Base-by-base conservation (phyloP, 2,329 filamentous ascomycete genomes). In the Exophiala oligosperma region DNA sequence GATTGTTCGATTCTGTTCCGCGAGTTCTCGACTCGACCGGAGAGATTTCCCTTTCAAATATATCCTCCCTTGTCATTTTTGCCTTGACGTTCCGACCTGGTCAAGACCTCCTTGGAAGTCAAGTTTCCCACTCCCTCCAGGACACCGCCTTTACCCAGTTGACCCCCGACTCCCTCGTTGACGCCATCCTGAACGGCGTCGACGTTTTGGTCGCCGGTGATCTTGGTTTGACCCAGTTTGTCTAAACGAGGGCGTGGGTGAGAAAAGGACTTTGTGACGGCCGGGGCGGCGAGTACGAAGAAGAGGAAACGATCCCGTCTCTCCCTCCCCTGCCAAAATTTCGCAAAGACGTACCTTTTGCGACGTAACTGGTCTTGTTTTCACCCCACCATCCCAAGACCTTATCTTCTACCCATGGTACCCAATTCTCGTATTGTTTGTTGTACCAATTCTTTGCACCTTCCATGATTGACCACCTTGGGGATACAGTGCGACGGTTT, bases 391-490 rank as follows among this genome's bases (percentile, higher is more conserved):
- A 90, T 52, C 80, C 79, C 28, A 91, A 80, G 71, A 89, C 90
- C 59, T 84, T 73, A 71, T 91, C 88, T 72, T 91, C 88, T 56
- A 90, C 76, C 88, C 88, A 91, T 1, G 88, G 88, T 70, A 90
- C 81, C 88, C 88, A 91, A 67, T 75, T 80, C 70, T 91, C 87
- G 73, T 91, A 90, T 72, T 90, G 85, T 54, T 82, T 74, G 75
- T 89, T 86, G 78, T 90, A 91, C 51, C 81, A 84, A 56, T 85
- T 73, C 70, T 81, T 84, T 60, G 80, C 72, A 81, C 81, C 86
- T 67, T 87, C 83, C 71, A 79, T 77, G 44, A 23, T 17, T 4
- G 2, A 32, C 11, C 7, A 28, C 26, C 11, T 48, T 26, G 26
- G 44, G 14, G 5, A 21, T 48, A 29, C 55, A 17, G 24, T 23